These are phyloP conservation scores for Spergularia marina DNA, from an alignment of 148 eudicot genomes.

Conservation along the genomic window DNA sequence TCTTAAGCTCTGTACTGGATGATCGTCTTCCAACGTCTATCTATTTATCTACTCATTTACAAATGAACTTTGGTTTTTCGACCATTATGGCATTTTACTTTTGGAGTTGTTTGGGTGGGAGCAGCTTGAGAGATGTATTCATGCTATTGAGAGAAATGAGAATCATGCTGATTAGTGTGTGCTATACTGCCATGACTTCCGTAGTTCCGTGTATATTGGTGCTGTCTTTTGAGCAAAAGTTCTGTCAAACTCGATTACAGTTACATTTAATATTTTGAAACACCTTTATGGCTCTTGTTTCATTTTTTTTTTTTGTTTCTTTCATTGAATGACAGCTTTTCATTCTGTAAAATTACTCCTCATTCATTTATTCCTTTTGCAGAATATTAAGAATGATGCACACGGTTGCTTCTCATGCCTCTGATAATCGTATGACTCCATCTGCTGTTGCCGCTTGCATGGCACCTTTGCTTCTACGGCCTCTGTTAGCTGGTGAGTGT, in stretches of 20 bases:
- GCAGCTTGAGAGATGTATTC: neutral
- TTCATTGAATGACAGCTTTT: too few species aligned
- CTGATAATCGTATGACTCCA: constrained; percentile 90
- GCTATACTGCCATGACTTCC: too few species aligned
- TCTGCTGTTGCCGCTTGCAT: constrained; percentile 99
- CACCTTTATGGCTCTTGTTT: too few species aligned
- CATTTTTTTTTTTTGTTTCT: too few species aligned
- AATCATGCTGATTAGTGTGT: too few species aligned
- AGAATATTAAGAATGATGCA: constrained; percentile 98
- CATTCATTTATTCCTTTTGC: constrained; percentile 17
- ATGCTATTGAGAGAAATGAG: neutral
- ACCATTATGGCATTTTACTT: neutral
- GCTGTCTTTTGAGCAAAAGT: neutral
- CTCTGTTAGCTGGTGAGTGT: constrained; percentile 98
- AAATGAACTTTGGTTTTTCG: too few species aligned
- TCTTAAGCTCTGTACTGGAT: neutral
- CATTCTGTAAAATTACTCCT: neutral
- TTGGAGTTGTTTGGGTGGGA: neutral
- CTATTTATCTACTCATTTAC: neutral
- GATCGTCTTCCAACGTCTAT: neutral
- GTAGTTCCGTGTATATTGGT: too few species aligned
- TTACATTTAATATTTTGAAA: too few species aligned
- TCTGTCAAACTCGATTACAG: too few species aligned
- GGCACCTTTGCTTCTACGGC: constrained; percentile 98
- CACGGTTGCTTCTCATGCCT: constrained; percentile 64